phyloP scores from a whole-genome alignment of 768 basidiomycete genomes.

The Zangia roseola region DNA sequence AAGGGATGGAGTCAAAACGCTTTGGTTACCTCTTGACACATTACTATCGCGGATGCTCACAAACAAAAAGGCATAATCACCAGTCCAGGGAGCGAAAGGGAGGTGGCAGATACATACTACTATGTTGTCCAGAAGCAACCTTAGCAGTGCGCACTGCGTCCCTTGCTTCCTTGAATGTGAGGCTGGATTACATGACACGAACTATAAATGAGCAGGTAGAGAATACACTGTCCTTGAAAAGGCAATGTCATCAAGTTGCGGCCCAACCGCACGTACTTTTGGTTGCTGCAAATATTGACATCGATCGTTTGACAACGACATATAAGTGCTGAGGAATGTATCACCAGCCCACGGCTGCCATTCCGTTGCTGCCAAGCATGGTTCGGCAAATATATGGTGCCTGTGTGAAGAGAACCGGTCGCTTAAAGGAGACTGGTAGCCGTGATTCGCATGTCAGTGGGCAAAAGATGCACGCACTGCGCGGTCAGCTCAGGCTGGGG shows the following conservation, averaged over 20 bases:
- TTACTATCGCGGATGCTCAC: neutral
- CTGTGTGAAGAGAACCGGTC: too few species aligned
- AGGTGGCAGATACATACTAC: neutral
- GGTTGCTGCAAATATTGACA: too few species aligned
- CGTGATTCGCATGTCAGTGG: neutral
- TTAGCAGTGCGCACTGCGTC: neutral
- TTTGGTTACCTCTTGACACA: neutral
- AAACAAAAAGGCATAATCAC: neutral
- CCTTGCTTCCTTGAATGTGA: neutral
- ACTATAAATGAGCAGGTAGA: neutral
- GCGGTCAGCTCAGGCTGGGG: neutral
- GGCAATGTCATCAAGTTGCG: slow-evolving; percentile 1
- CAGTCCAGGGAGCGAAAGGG: neutral
- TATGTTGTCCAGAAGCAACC: neutral
- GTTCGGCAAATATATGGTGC: neutral
- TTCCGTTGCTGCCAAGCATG: slow-evolving; percentile 2
- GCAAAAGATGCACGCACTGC: neutral
- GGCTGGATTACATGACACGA: neutral
- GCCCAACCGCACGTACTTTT: neutral
- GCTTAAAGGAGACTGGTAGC: too few species aligned
- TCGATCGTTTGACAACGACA: neutral
- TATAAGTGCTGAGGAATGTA: too few species aligned
- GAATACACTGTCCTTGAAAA: neutral
- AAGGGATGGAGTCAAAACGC: neutral
- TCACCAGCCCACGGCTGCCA: slow-evolving; percentile 3